These are phyloP conservation scores for Prunus mira DNA, from an alignment of 306 rosid species.

Conservation along the genomic window DNA sequence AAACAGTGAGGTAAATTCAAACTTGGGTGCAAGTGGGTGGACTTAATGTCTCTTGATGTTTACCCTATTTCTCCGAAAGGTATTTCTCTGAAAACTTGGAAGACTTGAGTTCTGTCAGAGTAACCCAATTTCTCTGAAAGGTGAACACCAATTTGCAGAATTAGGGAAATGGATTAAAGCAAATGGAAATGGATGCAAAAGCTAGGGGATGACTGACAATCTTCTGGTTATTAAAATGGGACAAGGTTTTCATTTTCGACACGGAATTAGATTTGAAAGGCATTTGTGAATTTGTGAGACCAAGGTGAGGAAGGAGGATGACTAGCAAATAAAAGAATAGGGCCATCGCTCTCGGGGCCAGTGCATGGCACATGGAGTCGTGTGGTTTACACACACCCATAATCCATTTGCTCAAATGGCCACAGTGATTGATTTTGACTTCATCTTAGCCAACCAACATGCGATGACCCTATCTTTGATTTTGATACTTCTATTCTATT, in stretches of 20 bases:
- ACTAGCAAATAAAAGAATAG: not conserved
- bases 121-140: no score
- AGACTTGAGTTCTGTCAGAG: no score
- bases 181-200: not conserved
- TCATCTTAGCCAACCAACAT: conserved; percentile 20
- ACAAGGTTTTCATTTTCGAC: not conserved
- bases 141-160: no score
- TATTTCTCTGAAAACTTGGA: no score
- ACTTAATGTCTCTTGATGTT: no score
- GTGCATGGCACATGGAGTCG: conserved; percentile 28
- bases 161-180: no score
- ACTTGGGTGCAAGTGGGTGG: accelerated
- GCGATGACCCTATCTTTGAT: conserved; percentile 3
- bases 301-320: not conserved
- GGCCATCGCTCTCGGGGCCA: conserved; percentile 13
- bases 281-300: not conserved
- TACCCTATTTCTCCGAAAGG: no score
- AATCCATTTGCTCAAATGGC: not conserved
- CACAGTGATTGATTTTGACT: conserved; percentile 16
- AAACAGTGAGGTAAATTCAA: no score
- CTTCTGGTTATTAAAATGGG: not conserved
- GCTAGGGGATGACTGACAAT: not conserved
- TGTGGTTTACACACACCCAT: conserved; percentile 10
- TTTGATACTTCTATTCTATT: not conserved
- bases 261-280: not conserved